phyloP scores from a whole-genome alignment of 805 yeast species.

The Pichia kluyveri region DNA sequence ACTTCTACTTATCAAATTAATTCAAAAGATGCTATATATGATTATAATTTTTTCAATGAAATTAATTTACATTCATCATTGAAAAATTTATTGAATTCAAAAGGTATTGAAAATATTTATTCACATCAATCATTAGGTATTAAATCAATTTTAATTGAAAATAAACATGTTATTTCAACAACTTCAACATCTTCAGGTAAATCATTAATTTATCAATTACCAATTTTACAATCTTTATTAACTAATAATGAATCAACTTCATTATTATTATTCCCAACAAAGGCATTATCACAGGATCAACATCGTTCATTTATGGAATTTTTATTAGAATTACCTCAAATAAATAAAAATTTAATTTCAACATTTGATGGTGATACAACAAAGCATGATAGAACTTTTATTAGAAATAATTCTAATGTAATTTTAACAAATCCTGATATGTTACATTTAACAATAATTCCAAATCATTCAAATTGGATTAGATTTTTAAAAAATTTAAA shows the following conservation, averaged over 20 bases:
- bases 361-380: slow-evolving; percentile 96
- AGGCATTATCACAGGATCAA: slow-evolving; percentile 97
- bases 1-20: slow-evolving; percentile 37
- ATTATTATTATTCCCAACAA: slow-evolving; percentile 89
- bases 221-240: slow-evolving; percentile 51
- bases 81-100: slow-evolving; percentile 25
- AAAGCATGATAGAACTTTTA: slow-evolving; percentile 36
- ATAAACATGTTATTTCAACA: slow-evolving; percentile 73
- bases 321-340: slow-evolving; percentile 5
- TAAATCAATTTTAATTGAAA: slow-evolving; percentile 38
- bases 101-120: slow-evolving; percentile 49
- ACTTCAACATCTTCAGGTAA: slow-evolving; percentile 97
- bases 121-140: slow-evolving; percentile 79
- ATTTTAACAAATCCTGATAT: slow-evolving; percentile 95
- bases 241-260: slow-evolving; percentile 46
- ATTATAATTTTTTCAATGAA: slow-evolving; percentile 2
- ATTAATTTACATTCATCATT: slow-evolving; percentile 47
- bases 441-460: slow-evolving; percentile 76
- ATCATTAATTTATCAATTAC: slow-evolving; percentile 84
- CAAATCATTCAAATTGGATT: slow-evolving; percentile 68
- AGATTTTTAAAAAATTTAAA: slow-evolving; percentile 56
- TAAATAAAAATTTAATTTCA: slow-evolving; percentile 5
- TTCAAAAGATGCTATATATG: slow-evolving; percentile 36
- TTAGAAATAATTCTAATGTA: slow-evolving; percentile 61
- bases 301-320: slow-evolving; percentile 57